These are phyloP conservation scores for Saturnispora ahearnii DNA, from an alignment of 805 yeast species.

Conservation along the genomic window DNA sequence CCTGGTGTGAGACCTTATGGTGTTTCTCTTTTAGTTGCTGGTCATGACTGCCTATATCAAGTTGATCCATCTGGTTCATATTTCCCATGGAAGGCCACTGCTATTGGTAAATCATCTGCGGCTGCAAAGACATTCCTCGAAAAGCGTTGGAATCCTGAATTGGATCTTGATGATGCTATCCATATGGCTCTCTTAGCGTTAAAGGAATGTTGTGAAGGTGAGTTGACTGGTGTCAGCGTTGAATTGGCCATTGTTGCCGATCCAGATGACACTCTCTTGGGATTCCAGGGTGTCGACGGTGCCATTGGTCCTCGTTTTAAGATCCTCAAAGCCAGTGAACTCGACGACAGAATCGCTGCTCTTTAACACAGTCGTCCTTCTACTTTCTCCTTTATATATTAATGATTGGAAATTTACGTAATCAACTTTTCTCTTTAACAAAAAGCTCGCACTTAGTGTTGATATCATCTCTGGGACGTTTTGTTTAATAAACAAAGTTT, in stretches of 20 bases:
- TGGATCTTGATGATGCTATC: slow-evolving; percentile 96
- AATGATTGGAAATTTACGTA: neutral
- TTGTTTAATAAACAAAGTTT: neutral
- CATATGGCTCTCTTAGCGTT: slow-evolving; percentile 91
- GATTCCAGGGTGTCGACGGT: slow-evolving; percentile 71
- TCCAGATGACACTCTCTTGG: slow-evolving; percentile 71
- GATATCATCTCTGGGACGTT: neutral
- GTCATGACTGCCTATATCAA: slow-evolving; percentile 89
- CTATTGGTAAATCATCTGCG: slow-evolving; percentile 91
- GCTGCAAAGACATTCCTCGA: slow-evolving; percentile 97
- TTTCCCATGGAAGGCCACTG: slow-evolving; percentile 99
- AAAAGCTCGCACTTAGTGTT: neutral
- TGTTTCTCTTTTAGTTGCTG: slow-evolving; percentile 88
- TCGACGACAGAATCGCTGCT: slow-evolving; percentile 91
- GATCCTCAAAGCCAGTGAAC: slow-evolving; percentile 79
- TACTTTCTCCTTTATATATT: neutral
- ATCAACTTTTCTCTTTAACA: neutral
- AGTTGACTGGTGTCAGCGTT: slow-evolving; percentile 91
- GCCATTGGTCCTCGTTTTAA: slow-evolving; percentile 86
- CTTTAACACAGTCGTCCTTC: slow-evolving; percentile 34
- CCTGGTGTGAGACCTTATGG: slow-evolving; percentile 80
- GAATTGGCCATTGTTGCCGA: slow-evolving; percentile 85
- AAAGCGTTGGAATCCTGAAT: slow-evolving; percentile 95
- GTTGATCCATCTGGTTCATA: slow-evolving; percentile 97
- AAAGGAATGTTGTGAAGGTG: slow-evolving; percentile 97